Base-by-base conservation (phyloP, 1,139 yeast species). In the Candida gigantensis region DNA sequence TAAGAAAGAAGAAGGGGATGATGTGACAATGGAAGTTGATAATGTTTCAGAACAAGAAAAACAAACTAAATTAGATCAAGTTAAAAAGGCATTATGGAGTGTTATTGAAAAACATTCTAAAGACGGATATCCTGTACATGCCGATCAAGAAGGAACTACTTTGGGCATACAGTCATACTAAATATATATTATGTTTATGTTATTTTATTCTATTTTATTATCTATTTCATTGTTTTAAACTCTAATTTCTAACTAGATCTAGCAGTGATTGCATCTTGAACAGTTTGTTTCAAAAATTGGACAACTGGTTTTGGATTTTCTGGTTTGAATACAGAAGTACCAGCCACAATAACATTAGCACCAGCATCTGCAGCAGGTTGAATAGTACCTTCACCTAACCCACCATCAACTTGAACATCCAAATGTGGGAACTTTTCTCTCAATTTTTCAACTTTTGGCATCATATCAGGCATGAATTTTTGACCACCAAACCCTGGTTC, bases 401-500 rank as follows among this genome's bases (percentile, higher is more conserved):
- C 99, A 44, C 99, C 99, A 58, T 92, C 99, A 23, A 92, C 99
- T 66, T 92, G 94, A 50, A 92, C 86, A 62, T 92, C 81, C 58
- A 90, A 69, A 24, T 81, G 58, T 12, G 97, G 97, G 62, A 72
- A 86, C 56, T 74, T 77, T 34, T 62, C 60, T 60, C 99, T 79
- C 52, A 92, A 72, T 24, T 70, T 71, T 52, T 79, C 82, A 31
- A 92, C 97, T 66, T 92, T 92, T 44, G 94, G 87, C 97, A 92
- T 90, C 96, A 90, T 90, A 44, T 82, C 86, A 11, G 79, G 71
- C 96, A 87, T 89, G 71, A 92, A 94, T 61, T 84, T 85, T 64
- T 92, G 99, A 33, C 99, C 99, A 24, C 98, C 98, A 57, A 92
- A 92, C 1, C 98, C 98, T 6, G 98, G 98, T 62, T 92, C 98